Percentiles rank a stretch among this genome's conserved stretches.
These are phyloP conservation scores for Leccinum rimulosum DNA, from an alignment of 768 basidiomycete genomes.

Conservation along the genomic window DNA sequence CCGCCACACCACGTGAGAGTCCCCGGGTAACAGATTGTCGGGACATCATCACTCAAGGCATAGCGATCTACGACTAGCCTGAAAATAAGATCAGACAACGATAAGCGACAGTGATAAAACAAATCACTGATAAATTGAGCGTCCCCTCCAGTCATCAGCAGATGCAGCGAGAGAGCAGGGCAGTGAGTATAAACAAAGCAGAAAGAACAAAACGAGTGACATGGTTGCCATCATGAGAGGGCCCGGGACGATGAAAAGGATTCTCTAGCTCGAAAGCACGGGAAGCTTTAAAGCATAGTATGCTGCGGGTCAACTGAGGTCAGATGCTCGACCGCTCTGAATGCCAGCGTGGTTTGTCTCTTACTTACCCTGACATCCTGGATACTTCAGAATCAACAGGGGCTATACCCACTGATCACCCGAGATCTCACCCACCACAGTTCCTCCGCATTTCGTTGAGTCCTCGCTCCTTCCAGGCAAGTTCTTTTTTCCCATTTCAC, in stretches of 20 bases:
- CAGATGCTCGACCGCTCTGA: neutral
- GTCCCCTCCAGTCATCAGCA: conserved; percentile 13
- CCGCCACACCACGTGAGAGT: conserved; percentile 17
- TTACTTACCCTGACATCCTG: neutral
- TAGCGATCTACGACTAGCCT: conserved; percentile 16
- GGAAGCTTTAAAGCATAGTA: neutral
- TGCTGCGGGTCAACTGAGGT: neutral
- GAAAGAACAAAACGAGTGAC: neutral
- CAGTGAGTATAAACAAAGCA: neutral
- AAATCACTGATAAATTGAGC: conserved; percentile 16
- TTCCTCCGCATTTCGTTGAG: no score
- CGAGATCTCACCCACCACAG: neutral
- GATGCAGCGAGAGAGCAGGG: conserved; percentile 9
- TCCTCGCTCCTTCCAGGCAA: no score
- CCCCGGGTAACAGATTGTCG: conserved; percentile 7
- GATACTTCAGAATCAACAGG: neutral
- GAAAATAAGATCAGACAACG: neutral
- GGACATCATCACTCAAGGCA: neutral
- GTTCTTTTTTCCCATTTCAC: no score
- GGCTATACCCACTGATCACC: neutral
- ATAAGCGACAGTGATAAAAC: no score
- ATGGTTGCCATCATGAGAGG: conserved; percentile 1
- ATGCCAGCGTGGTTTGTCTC: neutral
- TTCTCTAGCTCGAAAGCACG: neutral
- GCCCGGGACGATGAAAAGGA: neutral